phyloP scores from a whole-genome alignment of 352 stramenopile species.

The Thalassiosira hispida region DNA sequence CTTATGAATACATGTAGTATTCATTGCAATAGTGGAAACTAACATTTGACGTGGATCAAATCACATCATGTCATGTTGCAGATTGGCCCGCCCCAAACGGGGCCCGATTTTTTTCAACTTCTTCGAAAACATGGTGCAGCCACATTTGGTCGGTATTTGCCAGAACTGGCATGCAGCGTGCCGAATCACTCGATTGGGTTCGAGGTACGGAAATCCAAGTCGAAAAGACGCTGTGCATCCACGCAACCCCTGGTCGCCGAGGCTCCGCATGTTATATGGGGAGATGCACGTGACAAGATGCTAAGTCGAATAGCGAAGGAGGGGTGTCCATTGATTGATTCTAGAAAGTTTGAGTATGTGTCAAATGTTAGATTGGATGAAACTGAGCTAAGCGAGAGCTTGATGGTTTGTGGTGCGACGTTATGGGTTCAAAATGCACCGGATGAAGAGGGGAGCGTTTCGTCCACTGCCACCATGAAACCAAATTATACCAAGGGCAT shows the following conservation, averaged over 20 bases:
- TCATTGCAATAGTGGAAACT: not conserved
- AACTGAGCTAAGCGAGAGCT: constrained; percentile 47
- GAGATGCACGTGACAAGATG: constrained; percentile 50
- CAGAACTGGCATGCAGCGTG: constrained; percentile 55
- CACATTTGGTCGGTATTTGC: constrained; percentile 57
- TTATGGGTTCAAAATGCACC: constrained; percentile 57
- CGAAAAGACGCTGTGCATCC: constrained; percentile 13
- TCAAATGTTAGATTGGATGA: constrained; percentile 51
- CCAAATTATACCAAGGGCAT: constrained; percentile 37
- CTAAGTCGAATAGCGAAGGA: constrained; percentile 49
- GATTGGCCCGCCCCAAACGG: constrained; percentile 31
- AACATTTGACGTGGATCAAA: not conserved
- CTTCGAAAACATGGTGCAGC: constrained; percentile 44
- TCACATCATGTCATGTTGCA: no score
- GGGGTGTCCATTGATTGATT: constrained; percentile 58
- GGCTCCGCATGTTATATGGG: constrained; percentile 57
- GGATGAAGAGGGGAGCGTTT: constrained; percentile 23
- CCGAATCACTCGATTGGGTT: constrained; percentile 54
- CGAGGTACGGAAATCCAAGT: constrained; percentile 40
- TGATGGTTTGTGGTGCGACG: constrained; percentile 53
- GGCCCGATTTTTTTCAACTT: constrained; percentile 51
- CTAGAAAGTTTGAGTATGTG: constrained; percentile 55
- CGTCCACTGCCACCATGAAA: constrained; percentile 16
- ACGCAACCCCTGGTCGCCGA: constrained; percentile 59
- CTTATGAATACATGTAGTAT: not conserved